Conservation (phyloP, 257 asterid genomes). For the Jaltomata sinuosa region DNA sequence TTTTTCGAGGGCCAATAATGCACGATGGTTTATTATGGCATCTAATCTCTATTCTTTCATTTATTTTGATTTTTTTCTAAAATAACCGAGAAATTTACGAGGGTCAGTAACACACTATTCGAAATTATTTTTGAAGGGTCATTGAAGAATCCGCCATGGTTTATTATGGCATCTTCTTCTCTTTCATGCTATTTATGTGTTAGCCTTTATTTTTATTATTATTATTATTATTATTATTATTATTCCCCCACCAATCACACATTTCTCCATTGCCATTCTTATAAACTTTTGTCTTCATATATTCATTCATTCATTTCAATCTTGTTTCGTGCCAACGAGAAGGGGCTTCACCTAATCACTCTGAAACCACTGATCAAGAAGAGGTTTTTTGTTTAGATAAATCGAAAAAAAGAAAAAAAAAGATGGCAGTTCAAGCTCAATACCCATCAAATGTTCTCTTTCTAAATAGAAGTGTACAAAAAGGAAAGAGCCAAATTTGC, state of each 20-base stretch:
- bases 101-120: neutral
- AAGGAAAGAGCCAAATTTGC: conserved; percentile 16
- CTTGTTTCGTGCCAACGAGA: too few relatives aligned
- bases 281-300: neutral
- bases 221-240: conserved; percentile 5
- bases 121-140: neutral
- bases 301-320: neutral
- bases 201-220: conserved; percentile 7
- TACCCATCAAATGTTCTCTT: conserved; percentile 33
- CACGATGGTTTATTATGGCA: neutral
- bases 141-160: conserved; percentile 17
- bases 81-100: neutral
- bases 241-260: neutral
- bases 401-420: too few relatives aligned
- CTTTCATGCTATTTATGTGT: conserved; percentile 21
- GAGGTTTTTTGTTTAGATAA: too few relatives aligned
- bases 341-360: too few relatives aligned
- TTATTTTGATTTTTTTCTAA: neutral
- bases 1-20: neutral
- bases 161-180: conserved; percentile 5
- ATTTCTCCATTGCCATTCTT: neutral
- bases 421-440: conserved; percentile 49
- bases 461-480: conserved; percentile 19
- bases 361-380: too few relatives aligned
- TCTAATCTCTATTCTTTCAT: neutral